Conservation (phyloP, 2,329 filamentous ascomycete species). For the Stromatinia cepivora region DNA sequence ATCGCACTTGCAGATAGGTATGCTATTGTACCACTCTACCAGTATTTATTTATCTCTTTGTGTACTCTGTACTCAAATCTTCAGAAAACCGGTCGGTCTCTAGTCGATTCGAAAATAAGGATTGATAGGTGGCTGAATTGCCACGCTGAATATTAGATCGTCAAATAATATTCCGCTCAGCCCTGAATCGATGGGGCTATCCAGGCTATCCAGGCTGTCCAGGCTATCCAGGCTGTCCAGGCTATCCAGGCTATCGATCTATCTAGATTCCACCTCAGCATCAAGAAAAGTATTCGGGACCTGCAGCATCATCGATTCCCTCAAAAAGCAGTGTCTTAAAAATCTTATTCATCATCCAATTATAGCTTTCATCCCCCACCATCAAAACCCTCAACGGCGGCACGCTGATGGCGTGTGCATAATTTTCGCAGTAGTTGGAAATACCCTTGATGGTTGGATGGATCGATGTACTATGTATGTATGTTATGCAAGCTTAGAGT, state of each 20-base stretch:
- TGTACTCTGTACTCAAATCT: too few relatives aligned
- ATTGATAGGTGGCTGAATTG: too few relatives aligned
- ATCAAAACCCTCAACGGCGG: background rate
- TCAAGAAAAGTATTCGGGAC: background rate
- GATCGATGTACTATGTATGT: background rate
- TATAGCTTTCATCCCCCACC: background rate
- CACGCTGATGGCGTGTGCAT: background rate
- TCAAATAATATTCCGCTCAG: background rate
- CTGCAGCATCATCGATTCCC: background rate
- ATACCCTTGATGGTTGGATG: background rate
- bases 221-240: too few relatives aligned
- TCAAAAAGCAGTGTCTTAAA: too few relatives aligned
- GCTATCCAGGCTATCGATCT: background rate
- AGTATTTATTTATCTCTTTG: too few relatives aligned
- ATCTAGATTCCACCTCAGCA: background rate
- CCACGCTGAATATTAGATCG: background rate
- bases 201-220: too few relatives aligned
- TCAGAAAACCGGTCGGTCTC: too few relatives aligned
- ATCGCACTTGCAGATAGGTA: too few relatives aligned
- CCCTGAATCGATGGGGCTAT: slow-evolving; percentile 13
- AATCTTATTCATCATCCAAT: background rate
- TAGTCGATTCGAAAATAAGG: too few relatives aligned
- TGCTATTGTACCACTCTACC: too few relatives aligned
- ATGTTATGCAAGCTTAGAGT: too few relatives aligned
- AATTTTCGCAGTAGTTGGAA: background rate